Base-by-base conservation (phyloP, 805 yeast species). In the Candida pini region DNA sequence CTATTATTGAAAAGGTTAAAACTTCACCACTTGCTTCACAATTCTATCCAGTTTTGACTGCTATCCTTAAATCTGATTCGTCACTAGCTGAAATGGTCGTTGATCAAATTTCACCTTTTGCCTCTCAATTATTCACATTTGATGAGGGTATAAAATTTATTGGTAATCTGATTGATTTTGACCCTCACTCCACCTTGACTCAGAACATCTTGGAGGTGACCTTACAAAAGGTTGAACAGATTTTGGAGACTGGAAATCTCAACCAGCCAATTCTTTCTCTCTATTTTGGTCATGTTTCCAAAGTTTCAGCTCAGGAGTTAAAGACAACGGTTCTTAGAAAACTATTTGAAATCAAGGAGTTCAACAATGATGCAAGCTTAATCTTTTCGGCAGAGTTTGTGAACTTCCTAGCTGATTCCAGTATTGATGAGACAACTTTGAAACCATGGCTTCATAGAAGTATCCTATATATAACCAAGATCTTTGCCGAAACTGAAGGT, bases 401-500 rank as follows among this genome's bases (percentile, higher is more conserved):
- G 6, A 13, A 35, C 4, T 30, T 48, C 10, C 18, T 53, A 5
- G 15, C 37, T 7, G 13, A 13, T 1, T 28, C 34, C 8, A 18
- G 49, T 0, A 27, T 43, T 3, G 49, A 40, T 3, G 56, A 54
- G 2, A 51, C 66, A 16, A 28, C 61, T n/a, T 26, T 66, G 9
- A 43, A 51, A 13, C 46, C 54, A 2, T 82, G 90, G 90, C 41
- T 76, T 26, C 68, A 73, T 40, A 74, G 78, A 42, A 64, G 78
- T 6, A 61, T 72, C 40, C 52, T 84, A 5, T 79, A 72, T 48
- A 64, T 80, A 33, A 83, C 89, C 7, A 80, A 75, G 44, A 64
- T 69, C 39, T 65, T 81, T 40, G 78, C 89, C 1, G 84, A 80
- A 46, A 54, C 63, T 12, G 33, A 28, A 15, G 35, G 20, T 10